These are phyloP conservation scores for Ganoderma sinense DNA, from an alignment of 1,284 basidiomycete genomes.

Conservation along the genomic window DNA sequence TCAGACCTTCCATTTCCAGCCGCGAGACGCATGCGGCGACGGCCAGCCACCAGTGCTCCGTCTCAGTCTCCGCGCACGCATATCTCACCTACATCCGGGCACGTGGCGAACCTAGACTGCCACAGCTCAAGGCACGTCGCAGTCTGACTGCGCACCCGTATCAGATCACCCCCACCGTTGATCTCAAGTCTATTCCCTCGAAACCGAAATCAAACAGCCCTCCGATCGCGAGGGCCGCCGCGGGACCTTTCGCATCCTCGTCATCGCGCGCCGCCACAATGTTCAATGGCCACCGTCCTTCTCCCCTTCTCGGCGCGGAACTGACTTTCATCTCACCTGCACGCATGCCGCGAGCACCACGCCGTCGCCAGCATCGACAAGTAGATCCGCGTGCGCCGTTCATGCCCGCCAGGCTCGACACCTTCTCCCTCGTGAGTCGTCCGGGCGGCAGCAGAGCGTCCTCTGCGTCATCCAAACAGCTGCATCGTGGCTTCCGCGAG, in stretches of 20 bases:
- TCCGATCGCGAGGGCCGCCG: background rate
- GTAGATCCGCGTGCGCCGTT: background rate
- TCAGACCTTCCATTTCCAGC: background rate
- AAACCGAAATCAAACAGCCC: background rate
- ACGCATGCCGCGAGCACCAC: constrained; percentile 11
- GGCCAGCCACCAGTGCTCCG: no score
- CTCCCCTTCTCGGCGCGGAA: constrained; percentile 14
- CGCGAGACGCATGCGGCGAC: no score
- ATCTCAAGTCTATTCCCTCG: background rate
- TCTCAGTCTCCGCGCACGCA: background rate
- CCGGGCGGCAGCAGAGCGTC: background rate
- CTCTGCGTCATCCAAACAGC: background rate
- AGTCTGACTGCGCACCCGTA: constrained; percentile 14
- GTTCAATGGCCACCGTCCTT: constrained; percentile 12
- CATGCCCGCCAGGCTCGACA: background rate
- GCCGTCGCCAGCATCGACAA: background rate
- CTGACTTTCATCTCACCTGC: constrained; percentile 14
- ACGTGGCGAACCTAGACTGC: constrained; percentile 27
- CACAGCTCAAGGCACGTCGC: constrained; percentile 27
- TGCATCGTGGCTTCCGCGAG: constrained; percentile 4
- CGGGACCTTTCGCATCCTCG: background rate
- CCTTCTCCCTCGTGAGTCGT: background rate
- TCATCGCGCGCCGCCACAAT: background rate
- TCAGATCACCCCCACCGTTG: constrained; percentile 5
- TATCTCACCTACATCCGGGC: constrained; percentile 23